Base-by-base conservation (phyloP, 441 rosid species). In the Aquilaria agallochum region DNA sequence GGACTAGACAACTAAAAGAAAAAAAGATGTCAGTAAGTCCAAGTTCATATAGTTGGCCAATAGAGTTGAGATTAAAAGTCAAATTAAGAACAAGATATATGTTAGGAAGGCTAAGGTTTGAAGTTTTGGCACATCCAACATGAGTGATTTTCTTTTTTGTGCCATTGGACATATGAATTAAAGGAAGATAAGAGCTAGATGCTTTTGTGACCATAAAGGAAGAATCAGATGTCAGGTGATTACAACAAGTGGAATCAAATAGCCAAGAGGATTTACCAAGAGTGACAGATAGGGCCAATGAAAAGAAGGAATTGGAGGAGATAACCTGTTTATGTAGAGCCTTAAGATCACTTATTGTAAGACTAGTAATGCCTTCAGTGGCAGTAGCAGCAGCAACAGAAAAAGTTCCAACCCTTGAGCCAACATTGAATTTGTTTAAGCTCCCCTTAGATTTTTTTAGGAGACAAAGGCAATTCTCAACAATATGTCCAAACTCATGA, bases 211-310 rank as follows among this genome's bases (percentile, higher is more conserved):
- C 47, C 13, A 40, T 31, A 63, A 10, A 15, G 6, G 27, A 11
- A 2, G 7, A 30, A 15, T 57, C 14, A 27, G 48, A 42, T 2
- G 54, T 51, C 55, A 72, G 53, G 5, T 63, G 76, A 31, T 68
- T 72, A 48, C n/a, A 63, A 50, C 60, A 63, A 11, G 51, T 40
- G 36, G 48, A 63, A 20, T 67, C 49, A 53, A 72, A 20, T 4
- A 56, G 14, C 70, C 50, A 71, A 48, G 50, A 36, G 2, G 60
- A 5, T 1, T 53, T 57, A 63, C 47, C 3, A 1, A 8, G 20
- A 32, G 53, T 44, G 45, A 40, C n/a, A 31, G 4, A 5, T 11
- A 52, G 55, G 6, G 55, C 32, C 6, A 3, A 0, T 2, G 6
- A 2, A 14, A 32, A 20, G 5, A 12, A 50, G 8, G 53, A 50